phyloP scores from a whole-genome alignment of 768 basidiomycete species.

The Jaapia argillacea region DNA sequence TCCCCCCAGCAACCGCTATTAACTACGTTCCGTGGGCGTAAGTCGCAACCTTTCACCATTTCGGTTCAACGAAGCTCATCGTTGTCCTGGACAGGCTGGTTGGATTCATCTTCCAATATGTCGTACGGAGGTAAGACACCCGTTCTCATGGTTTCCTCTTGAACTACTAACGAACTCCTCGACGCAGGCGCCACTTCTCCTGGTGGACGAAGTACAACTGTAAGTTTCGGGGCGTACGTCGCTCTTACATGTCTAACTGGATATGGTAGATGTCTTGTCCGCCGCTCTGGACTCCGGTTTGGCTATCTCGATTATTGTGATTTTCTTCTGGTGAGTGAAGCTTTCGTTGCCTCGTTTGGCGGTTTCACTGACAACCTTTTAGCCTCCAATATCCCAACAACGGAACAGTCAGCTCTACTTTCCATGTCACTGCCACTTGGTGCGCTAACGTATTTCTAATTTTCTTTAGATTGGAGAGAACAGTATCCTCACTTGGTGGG shows the following conservation, averaged over 20 bases:
- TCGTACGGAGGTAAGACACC: constrained; percentile 36
- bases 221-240: constrained; percentile 23
- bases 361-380: background rate
- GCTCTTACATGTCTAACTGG: background rate
- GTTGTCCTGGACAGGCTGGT: too few species aligned
- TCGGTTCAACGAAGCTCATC: too few species aligned
- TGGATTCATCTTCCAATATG: constrained; percentile 14
- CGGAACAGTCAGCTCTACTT: constrained; percentile 2
- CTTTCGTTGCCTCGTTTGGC: too few species aligned
- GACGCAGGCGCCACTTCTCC: constrained; percentile 13
- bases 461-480: constrained; percentile 3
- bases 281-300: constrained; percentile 19
- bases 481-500: constrained; percentile 4
- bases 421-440: too few species aligned
- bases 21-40: constrained; percentile 34
- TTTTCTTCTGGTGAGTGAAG: constrained; percentile 30
- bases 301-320: constrained; percentile 17
- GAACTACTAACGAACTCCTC: too few species aligned
- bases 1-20: constrained; percentile 35
- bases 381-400: constrained; percentile 4
- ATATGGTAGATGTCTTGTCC: constrained; percentile 24
- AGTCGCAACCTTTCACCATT: too few species aligned
- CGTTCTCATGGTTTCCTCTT: too few species aligned
- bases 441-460: too few species aligned
- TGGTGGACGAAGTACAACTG: constrained; percentile 26